Base-by-base conservation (phyloP, 2,329 filamentous ascomycete species). In the Beauveria varroae region DNA sequence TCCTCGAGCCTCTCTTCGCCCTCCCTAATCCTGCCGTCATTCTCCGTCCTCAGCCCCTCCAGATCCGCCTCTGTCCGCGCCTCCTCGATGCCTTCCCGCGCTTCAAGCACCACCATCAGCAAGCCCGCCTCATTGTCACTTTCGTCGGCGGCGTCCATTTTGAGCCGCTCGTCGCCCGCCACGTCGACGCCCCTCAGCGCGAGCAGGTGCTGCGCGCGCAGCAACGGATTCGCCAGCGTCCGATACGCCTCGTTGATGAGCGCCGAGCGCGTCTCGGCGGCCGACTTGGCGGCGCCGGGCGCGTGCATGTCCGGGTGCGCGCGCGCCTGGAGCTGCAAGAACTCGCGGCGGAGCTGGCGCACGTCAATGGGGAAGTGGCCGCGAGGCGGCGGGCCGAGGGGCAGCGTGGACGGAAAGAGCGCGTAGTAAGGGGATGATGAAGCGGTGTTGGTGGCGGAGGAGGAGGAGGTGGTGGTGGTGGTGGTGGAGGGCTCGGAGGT, bases 211-310 rank as follows among this genome's bases (percentile, higher is more conserved):
- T 97, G 91, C n/a, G 93, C 93, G 26, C 95, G 85, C 53, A 84
- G 74, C 14, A 99, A 78, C 18, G 95, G 93, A 67, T 88, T 85
- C 55, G 84, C 78, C 0, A 99, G 83, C 3, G 93, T 96, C 69
- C 86, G 88, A 81, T 96, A 98, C 0, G 95, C 95, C 66, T 92
- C 88, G 79, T 98, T 98, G 73, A 98, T 93, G 28, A 85, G 82
- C 8, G 91, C 84, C 10, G 89, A 95, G n/a, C 87, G 79, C 0
- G 86, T 89, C 73, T 96, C 90, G 22, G 92, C 91, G 53, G 82
- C 69, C 67, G 76, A 67, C 76, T 87, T 79, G 73, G 79, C 69
- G 72, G 79, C 46, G 20, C 57, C 57, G 66, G 80, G 65, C 67
- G 84, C 78, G 71, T 82, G 79, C 63, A 88, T 78, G 72, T 95